These are phyloP conservation scores for Ascochyta rabiei DNA, from an alignment of 2,329 filamentous ascomycete species.

Conservation along the genomic window DNA sequence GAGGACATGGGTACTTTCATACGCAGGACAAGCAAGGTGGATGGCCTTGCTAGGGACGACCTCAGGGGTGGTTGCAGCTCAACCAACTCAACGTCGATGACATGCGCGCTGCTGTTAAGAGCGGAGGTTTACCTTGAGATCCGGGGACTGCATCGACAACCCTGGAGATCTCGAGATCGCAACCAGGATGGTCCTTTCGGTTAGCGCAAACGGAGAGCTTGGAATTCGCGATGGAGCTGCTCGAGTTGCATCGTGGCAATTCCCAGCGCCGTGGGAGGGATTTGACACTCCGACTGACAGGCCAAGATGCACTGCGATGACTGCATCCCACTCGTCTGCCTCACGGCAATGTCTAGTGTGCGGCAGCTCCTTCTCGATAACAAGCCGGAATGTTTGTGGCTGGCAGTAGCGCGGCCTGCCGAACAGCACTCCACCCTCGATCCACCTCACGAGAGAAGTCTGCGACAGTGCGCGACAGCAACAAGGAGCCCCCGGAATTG, in stretches of 20 bases:
- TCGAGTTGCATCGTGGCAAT: neutral
- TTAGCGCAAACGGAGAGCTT: conserved; percentile 3
- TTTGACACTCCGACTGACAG: neutral
- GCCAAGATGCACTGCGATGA: neutral
- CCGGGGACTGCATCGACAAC: neutral
- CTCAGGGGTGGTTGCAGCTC: neutral
- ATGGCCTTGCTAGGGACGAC: too few species aligned
- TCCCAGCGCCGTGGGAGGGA: neutral
- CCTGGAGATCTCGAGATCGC: conserved; percentile 10
- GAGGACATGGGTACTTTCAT: neutral
- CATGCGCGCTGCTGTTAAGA: neutral
- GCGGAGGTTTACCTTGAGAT: conserved; percentile 1
- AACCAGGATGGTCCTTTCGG: neutral
- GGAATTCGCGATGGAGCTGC: neutral
- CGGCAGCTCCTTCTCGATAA: conserved; percentile 5
- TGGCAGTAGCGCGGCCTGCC: conserved; percentile 9
- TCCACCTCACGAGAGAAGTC: conserved; percentile 18
- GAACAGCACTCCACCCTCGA: conserved; percentile 15
- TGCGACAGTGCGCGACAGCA: conserved; percentile 9
- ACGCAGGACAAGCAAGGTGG: neutral
- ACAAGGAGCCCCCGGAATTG: conserved; percentile 16
- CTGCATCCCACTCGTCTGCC: neutral
- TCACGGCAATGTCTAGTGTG: neutral
- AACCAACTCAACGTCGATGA: neutral
- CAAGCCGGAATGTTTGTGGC: conserved; percentile 12